Conservation (phyloP, 371 early-diverging fungal genomes). For the Mucor sp. region DNA sequence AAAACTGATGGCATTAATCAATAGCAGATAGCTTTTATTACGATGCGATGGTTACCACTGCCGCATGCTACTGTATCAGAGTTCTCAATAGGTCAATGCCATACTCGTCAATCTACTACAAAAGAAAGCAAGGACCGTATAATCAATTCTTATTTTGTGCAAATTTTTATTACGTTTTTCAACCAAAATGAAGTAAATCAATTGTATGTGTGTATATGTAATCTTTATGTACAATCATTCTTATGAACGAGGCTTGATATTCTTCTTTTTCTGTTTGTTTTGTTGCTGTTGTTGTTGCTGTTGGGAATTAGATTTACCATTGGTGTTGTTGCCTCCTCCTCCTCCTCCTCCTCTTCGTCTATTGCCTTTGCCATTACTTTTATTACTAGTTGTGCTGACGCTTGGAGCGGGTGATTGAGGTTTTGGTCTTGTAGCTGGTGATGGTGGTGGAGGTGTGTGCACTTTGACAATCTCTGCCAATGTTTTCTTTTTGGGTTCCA, state of each 20-base stretch:
- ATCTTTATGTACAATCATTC: background rate
- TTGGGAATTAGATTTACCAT: background rate
- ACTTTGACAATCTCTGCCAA: conserved; percentile 30
- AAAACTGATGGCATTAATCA: no score
- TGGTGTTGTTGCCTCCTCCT: background rate
- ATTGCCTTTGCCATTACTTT: conserved; percentile 13
- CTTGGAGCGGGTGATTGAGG: background rate
- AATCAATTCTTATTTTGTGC: background rate
- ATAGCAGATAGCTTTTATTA: no score
- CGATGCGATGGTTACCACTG: no score
- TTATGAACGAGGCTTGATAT: conserved; percentile 5
- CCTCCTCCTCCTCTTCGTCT: conserved; percentile 20
- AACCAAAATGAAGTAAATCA: no score
- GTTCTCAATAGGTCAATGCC: no score
- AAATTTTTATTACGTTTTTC: background rate
- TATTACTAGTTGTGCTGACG: background rate
- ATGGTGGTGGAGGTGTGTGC: conserved; percentile 5
- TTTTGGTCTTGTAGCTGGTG: background rate
- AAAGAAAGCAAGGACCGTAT: no score
- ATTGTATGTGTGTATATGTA: background rate
- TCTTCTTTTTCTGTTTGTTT: conserved; percentile 4
- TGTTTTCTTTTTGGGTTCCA: conserved; percentile 17
- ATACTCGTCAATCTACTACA: no score
- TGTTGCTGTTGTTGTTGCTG: background rate
- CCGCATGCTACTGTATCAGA: no score